phyloP scores from a whole-genome alignment of 768 basidiomycete genomes.

The Cystofilobasidium capitatum region DNA sequence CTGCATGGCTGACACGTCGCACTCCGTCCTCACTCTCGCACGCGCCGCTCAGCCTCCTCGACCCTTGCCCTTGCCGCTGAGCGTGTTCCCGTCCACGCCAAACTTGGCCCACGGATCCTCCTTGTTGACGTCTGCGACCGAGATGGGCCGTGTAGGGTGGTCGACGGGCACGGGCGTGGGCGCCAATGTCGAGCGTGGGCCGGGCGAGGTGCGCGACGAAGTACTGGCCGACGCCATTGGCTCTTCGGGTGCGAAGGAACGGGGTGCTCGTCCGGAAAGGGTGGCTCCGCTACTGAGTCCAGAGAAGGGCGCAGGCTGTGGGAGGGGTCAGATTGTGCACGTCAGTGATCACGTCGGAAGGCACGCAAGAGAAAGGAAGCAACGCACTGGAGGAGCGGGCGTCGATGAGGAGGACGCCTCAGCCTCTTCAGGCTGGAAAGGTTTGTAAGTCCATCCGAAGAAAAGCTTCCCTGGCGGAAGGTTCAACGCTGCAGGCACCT shows the following conservation, averaged over 20 bases:
- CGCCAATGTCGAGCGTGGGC: slow-evolving; percentile 1
- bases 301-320: slow-evolving; percentile 15
- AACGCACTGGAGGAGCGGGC: slow-evolving; percentile 28
- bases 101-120: slow-evolving; percentile 42
- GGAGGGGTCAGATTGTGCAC: slow-evolving; percentile 22
- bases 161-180: slow-evolving; percentile 7
- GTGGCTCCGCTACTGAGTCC: slow-evolving; percentile 19
- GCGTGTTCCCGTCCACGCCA: slow-evolving; percentile 35
- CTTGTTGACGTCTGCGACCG: slow-evolving; percentile 34
- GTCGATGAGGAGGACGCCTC: slow-evolving; percentile 24
- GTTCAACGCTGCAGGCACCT: slow-evolving; percentile 80
- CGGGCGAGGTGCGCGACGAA: slow-evolving; percentile 28
- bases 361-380: slow-evolving; percentile 44
- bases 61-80: slow-evolving; percentile 10
- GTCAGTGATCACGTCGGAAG: slow-evolving; percentile 30
- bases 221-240: slow-evolving; percentile 29
- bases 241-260: neutral
- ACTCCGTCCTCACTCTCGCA: neutral
- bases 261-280: slow-evolving; percentile 22
- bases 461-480: slow-evolving; percentile 90
- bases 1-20: too few relatives aligned
- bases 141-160: slow-evolving; percentile 11
- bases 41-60: neutral
- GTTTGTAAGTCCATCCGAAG: slow-evolving; percentile 79
- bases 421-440: slow-evolving; percentile 39